Evolutionary conservation across 179 eudicot species (phyloP), one percentile per base, ranked within the genome.

Genomic region (Drosera spatulata): DNA sequence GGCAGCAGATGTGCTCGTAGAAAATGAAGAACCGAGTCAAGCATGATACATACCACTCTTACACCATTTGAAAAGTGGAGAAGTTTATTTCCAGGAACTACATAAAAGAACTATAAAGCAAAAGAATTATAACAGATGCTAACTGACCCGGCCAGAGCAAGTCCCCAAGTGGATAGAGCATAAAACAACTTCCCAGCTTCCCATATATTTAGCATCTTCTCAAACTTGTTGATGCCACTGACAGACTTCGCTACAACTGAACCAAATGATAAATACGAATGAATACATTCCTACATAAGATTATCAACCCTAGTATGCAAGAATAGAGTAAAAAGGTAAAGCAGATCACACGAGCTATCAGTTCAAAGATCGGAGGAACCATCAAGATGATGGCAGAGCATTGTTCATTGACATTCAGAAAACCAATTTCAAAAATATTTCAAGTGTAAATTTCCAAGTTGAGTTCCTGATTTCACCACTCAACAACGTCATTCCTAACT

Each of bases 151-250:
- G 80, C 77, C 45, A 91, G 62, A 71, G 95, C 88, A 77, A 91
- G 94, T 41, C 97, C 97, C 97, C 97, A 91, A 15, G 88, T 87
- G 46, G 88, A 75, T 55, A 91, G 78, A 39, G 81, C 70, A 71
- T 86, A 91, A 70, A 91, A 91, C 80, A 87, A 52, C 72, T 66
- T 79, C 64, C 96, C 97, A 63, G 96, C 90, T 61, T 83, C 86
- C 97, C 97, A 90, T 65, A 87, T 69, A 56, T 73, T 71, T 49
- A 87, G 53, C 88, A 87, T 78, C 70, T 70, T 91, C 75, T 87
- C 96, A 58, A 91, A 70, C 76, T 85, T 91, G 76, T 75, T 80
- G 64, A 83, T 62, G 61, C 96, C 94, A 54, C 67, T 82, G 71
- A 91, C 61, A 50, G 94, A 87, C 42, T 76, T 72, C 50, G 81